Evolutionary conservation across 257 asterid species (phyloP).

Genomic region (Nicotiana paniculata): DNA sequence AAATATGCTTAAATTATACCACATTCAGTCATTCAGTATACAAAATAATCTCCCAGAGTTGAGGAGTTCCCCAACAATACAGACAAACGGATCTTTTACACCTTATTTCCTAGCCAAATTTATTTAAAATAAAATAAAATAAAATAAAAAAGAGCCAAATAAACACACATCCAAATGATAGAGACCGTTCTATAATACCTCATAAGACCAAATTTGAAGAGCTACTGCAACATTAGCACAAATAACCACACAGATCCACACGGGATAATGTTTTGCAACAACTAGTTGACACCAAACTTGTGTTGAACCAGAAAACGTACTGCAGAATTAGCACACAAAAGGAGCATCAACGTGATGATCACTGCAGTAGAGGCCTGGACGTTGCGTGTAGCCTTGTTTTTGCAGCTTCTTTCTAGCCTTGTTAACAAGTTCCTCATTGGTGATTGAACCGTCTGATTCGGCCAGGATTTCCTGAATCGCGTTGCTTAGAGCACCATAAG

Average conservation of each 20-base stretch:
- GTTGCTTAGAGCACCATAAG: constrained; percentile 91
- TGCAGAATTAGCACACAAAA: constrained; percentile 49
- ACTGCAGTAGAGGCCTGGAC: constrained; percentile 83
- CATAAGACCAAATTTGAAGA: neutral
- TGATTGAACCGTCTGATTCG: constrained; percentile 53
- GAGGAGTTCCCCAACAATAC: neutral
- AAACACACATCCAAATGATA: neutral
- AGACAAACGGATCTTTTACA: neutral
- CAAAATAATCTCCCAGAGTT: no score
- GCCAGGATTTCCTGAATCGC: constrained; percentile 76
- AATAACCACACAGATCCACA: neutral
- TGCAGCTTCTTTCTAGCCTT: constrained; percentile 66
- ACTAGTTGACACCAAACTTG: neutral
- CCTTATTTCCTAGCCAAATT: neutral
- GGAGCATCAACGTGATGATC: constrained; percentile 74
- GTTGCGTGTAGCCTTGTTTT: constrained; percentile 85
- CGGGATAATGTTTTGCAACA: neutral
- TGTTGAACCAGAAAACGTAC: neutral
- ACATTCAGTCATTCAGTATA: no score
- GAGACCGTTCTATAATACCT: neutral
- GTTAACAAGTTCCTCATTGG: constrained; percentile 61
- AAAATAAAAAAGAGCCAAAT: neutral
- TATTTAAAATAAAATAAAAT: no score
- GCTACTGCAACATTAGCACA: neutral
- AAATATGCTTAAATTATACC: no score